These are phyloP conservation scores for Cryphonectria nitschkei DNA, from an alignment of 2,329 filamentous ascomycete species.

Conservation along the genomic window DNA sequence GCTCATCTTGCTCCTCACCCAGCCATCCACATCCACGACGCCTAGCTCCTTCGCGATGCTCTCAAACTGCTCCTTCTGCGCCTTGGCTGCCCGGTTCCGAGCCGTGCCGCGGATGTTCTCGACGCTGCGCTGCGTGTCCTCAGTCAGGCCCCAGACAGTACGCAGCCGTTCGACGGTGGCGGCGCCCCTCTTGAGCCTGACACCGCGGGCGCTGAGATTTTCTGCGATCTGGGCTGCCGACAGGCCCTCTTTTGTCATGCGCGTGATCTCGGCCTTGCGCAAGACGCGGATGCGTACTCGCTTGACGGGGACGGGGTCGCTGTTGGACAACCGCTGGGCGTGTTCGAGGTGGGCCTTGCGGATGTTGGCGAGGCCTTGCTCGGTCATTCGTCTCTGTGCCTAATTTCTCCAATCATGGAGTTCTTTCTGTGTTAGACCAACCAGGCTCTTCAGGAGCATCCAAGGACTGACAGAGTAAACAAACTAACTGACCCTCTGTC, in stretches of 20 bases:
- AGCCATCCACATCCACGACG: slow-evolving; percentile 13
- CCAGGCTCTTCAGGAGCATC: no score
- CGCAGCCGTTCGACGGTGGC: slow-evolving; percentile 23
- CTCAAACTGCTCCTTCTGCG: slow-evolving; percentile 21
- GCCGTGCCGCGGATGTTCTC: slow-evolving; percentile 12
- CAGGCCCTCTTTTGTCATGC: slow-evolving; percentile 26
- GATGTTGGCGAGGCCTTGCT: slow-evolving; percentile 27
- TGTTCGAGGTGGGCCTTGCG: slow-evolving; percentile 21
- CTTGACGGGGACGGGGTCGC: slow-evolving; percentile 14
- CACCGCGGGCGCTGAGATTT: slow-evolving; percentile 22
- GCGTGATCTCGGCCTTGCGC: slow-evolving; percentile 26
- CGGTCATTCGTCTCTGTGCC: slow-evolving; percentile 19
- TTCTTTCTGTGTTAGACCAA: not conserved
- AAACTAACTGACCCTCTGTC: slow-evolving; percentile 14
- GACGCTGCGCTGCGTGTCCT: slow-evolving; percentile 13
- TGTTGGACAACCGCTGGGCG: slow-evolving; percentile 17
- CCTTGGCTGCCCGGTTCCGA: slow-evolving; percentile 8
- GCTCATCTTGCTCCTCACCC: slow-evolving; percentile 24
- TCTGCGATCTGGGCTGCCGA: slow-evolving; percentile 12
- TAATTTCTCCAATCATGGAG: not conserved
- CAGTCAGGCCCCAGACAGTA: slow-evolving; percentile 19
- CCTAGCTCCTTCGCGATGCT: slow-evolving; percentile 24
- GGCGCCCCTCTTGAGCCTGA: slow-evolving; percentile 12
- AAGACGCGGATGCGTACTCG: slow-evolving; percentile 19
- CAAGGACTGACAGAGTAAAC: not conserved